A percentile compares a stretch with the other conserved stretches of the same genome.
Evolutionary conservation across 176 grass and related monocot genomes (phyloP).

Genomic region (Avena insularis): DNA sequence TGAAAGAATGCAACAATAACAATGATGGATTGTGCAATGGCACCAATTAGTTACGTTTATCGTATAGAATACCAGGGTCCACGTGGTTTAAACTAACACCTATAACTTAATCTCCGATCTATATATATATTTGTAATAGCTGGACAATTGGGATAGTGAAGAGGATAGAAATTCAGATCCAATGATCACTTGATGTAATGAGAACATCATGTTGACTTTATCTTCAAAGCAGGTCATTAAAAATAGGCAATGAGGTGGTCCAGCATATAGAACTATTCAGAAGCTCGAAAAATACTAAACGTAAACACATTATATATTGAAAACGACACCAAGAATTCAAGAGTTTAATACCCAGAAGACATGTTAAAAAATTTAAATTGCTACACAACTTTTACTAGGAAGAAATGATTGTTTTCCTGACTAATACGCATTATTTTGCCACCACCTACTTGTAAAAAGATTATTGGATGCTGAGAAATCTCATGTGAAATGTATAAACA

Average conservation of each 20-base stretch:
- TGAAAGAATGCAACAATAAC: slow-evolving; percentile 5
- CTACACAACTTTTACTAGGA: no score
- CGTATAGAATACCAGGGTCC: not conserved
- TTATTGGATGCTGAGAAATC: no score
- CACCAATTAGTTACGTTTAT: not conserved
- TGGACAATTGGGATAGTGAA: not conserved
- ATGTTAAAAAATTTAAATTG: no score
- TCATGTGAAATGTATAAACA: not conserved
- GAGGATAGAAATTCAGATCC: not conserved
- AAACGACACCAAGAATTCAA: no score
- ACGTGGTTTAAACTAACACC: not conserved
- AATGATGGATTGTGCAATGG: not conserved
- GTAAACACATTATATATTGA: no score
- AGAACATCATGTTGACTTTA: not conserved
- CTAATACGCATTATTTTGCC: no score
- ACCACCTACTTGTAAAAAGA: no score
- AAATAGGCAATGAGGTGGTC: not conserved
- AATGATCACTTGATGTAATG: not conserved
- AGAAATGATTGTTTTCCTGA: no score
- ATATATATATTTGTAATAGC: not conserved
- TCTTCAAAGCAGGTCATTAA: not conserved
- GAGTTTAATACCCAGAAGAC: no score
- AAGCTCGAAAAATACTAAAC: not conserved
- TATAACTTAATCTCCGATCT: no score
- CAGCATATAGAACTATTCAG: not conserved